Base-by-base conservation (phyloP, 2,329 filamentous ascomycete genomes). In the Hymenoscyphus infarciens region DNA sequence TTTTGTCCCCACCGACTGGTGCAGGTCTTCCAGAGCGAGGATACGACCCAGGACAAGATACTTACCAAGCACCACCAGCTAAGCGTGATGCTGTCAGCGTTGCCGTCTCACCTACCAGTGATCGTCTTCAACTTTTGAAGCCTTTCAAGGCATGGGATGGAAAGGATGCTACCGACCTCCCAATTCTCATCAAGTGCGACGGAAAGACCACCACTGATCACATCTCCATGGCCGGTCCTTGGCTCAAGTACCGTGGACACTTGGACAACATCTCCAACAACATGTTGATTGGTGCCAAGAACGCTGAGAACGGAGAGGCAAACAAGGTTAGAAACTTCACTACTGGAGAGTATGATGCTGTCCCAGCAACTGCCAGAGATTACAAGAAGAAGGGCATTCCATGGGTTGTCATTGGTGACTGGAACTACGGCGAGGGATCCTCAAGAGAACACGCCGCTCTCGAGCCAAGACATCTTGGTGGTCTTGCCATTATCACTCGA, bases 181-280 rank as follows among this genome's bases (percentile, higher is more conserved):
- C 93, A 65, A 96, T 99, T 74, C 83, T 99, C 69, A 97, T 98
- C 85, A 99, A 99, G 88, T 85, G 89, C 68, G 80, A 95, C 80
- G 94, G 94, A 79, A 97, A 98, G 87, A 97, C 92, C 69, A 97
- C 93, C 68, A 97, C 93, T 68, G 93, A 97, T 76, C 92, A 97
- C 82, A 97, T 97, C 80, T 97, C 92, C 66, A 96, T 96, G 91
- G 93, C 92, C 70, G 92, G 93, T 70, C 92, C 93, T 66, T 97
- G 93, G 93, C 83, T 98, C 78, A 97, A 97, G 85, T 98, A 97
- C 87, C 92, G 94, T 85, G 94, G 94, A 67, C 94, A 98, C 77
- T 85, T 98, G 74, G 94, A 97, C 87, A 98, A 98, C 86, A 97
- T 98, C 82, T 97, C 93, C 76, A 97, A 98, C 88, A 98, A 98